Evolutionary conservation across 306 rosid species (phyloP).

Genomic region (Parietaria judaica): DNA sequence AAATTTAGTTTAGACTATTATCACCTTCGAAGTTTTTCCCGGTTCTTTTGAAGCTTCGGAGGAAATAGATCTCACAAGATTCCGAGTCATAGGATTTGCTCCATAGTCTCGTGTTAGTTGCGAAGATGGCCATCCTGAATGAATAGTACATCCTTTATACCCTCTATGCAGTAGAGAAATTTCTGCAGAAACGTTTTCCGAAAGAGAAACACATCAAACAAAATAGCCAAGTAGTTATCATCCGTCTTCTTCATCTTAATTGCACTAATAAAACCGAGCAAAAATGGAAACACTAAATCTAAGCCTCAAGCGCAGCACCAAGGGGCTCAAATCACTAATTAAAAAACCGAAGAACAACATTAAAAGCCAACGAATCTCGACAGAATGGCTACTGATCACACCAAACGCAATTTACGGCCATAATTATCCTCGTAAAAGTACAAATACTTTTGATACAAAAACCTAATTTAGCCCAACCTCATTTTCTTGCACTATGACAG

Average conservation of each 20-base stretch:
- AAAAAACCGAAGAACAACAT: too few species aligned
- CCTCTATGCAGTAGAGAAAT: slow-evolving; percentile 22
- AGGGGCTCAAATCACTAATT: neutral
- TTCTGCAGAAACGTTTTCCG: slow-evolving; percentile 25
- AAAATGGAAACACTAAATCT: neutral
- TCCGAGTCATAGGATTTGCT: slow-evolving; percentile 17
- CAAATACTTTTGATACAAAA: too few species aligned
- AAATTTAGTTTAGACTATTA: slow-evolving; percentile 15
- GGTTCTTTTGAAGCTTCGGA: slow-evolving; percentile 45
- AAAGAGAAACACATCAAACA: neutral
- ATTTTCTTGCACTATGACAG: too few species aligned
- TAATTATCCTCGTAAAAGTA: too few species aligned
- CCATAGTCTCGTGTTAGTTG: slow-evolving; percentile 26
- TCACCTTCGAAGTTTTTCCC: slow-evolving; percentile 32
- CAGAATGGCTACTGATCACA: too few species aligned
- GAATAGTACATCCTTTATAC: slow-evolving; percentile 14
- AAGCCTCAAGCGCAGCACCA: neutral
- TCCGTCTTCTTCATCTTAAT: neutral
- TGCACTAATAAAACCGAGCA: neutral
- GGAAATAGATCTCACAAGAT: slow-evolving; percentile 37
- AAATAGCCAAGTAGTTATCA: neutral
- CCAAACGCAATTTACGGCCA: too few species aligned
- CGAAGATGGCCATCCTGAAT: slow-evolving; percentile 12
- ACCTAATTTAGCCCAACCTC: too few species aligned
- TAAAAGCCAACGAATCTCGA: too few species aligned